Evolutionary conservation across 75 land plant species (phyloP), one percentile per base, ranked within the genome.

Genomic region (Cupressus sempervirens): DNA sequence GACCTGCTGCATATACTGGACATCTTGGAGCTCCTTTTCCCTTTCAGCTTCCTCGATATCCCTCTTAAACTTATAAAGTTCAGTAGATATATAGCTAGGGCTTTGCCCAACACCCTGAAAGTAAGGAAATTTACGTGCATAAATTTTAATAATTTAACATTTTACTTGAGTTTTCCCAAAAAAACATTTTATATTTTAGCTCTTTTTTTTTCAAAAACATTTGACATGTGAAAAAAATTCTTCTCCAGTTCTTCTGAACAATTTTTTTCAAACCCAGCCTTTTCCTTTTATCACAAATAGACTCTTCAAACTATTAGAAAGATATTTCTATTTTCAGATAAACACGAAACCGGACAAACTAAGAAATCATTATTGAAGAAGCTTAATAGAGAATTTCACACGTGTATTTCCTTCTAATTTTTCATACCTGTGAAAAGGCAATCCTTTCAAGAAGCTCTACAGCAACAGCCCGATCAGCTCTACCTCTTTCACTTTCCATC

Each of bases 1-100:
- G 11, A 87, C 86, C 81, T 87, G 88, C 81, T 84, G 87, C 88
- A 87, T 87, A 80, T 85, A 87, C n/a, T 48, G 43, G 36, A 85
- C 87, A 53, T 87, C 88, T 30, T 76, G 58, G 10, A 26, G 48
- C 70, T 84, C 65, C 87, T 87, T 87, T 74, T 52, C 15, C 32
- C 50, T 53, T 11, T 80, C 88, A 36, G 83, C 84, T 41, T 85
- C 74, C 40, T 87, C 88, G 7, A 74, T 87, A 52, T 84, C 88
- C 32, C 82, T 84, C 56, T 87, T 85, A 76, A 87, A 87, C 81
- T 82, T 84, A 16, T 87, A 50, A 35, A 87, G 88, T 53, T 87
- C 88, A 13, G 65, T 87, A 35, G 50, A 75, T 45, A 87, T 87
- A 80, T 87, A 87, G 15, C 81, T 41, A 9, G 88, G 50, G 79